Base-by-base conservation (phyloP, 23 red algal genomes). In the Agarophyton chilense region DNA sequence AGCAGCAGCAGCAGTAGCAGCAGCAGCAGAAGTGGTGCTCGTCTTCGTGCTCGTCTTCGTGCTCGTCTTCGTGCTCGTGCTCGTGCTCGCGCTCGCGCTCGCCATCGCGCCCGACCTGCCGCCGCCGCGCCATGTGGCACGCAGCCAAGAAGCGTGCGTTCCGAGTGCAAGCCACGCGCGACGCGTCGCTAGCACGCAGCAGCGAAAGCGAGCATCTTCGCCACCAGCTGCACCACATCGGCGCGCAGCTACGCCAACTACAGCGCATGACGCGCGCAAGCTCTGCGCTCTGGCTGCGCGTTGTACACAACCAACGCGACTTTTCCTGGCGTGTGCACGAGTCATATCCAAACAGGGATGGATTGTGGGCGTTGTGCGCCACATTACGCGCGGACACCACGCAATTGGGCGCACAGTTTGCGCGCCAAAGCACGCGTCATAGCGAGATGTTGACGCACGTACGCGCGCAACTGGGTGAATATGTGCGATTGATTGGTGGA, bases 291-390 rank as follows among this genome's bases (percentile, higher is more conserved):
- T 74, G 68, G 68, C 68, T 74, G 38, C 68, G 41, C 0, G 39
- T 74, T 2, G 39, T 74, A 21, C 68, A 74, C 68, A 74, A 47
- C 68, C 68, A 74, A 21, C 68, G 68, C 68, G 21, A 74, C 68
- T 74, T 74, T 18, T 74, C 68, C 40, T 4, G 47, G 43, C 68
- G 41, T 19, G 2, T 74, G 17, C 40, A 47, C 2, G 7, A 17
- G 41, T 38, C 68, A 21, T 74, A 74, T 39, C 68, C 68, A 29
- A 74, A 74, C 68, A 34, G 25, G 22, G 68, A 74, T 39, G n/a
- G 2, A 4, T 39, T 74, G 40, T 3, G 8, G n/a, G 8, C 3
- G 2, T 14, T 74, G 40, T 49, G 68, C 68, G 68, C 5, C 17
- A 4, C 0, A 9, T 39, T 74, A 21, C 68, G 68, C 68, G 43